A percentile compares a stretch with the other conserved stretches of the same genome.
These are phyloP conservation scores for Trifolium repens DNA, from an alignment of 306 rosid species.

Conservation along the genomic window DNA sequence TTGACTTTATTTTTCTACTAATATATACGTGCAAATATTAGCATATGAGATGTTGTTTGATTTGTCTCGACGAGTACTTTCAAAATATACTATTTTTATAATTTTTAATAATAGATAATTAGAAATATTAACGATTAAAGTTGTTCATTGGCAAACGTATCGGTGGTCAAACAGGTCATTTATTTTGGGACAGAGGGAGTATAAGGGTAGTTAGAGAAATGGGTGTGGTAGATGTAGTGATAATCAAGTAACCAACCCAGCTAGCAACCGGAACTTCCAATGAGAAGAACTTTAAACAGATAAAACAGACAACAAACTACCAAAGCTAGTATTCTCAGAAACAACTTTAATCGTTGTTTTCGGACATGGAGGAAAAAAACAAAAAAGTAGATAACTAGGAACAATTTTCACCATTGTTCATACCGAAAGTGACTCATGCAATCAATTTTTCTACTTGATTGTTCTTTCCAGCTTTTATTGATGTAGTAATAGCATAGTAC, in stretches of 20 bases:
- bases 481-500: too few relatives aligned
- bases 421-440: conserved; percentile 14
- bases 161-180: too few relatives aligned
- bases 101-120: too few relatives aligned
- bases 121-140: too few relatives aligned
- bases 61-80: too few relatives aligned
- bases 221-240: not conserved
- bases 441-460: not conserved
- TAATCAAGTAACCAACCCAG: conserved; percentile 8
- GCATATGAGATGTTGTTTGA: too few relatives aligned
- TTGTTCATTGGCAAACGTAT: too few relatives aligned
- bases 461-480: not conserved
- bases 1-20: too few relatives aligned
- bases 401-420: conserved; percentile 27
- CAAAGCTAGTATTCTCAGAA: conserved; percentile 22
- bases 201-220: not conserved
- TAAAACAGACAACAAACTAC: conserved; percentile 42
- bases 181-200: too few relatives aligned
- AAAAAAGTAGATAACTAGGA: conserved; percentile 41
- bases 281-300: conserved; percentile 5
- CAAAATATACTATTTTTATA: too few relatives aligned
- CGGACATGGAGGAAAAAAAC: conserved; percentile 18
- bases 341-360: conserved; percentile 21
- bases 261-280: conserved; percentile 27
- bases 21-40: too few relatives aligned